These are phyloP conservation scores for Talaromyces sp. DNA, from an alignment of 2,329 filamentous ascomycete genomes.

Conservation along the genomic window DNA sequence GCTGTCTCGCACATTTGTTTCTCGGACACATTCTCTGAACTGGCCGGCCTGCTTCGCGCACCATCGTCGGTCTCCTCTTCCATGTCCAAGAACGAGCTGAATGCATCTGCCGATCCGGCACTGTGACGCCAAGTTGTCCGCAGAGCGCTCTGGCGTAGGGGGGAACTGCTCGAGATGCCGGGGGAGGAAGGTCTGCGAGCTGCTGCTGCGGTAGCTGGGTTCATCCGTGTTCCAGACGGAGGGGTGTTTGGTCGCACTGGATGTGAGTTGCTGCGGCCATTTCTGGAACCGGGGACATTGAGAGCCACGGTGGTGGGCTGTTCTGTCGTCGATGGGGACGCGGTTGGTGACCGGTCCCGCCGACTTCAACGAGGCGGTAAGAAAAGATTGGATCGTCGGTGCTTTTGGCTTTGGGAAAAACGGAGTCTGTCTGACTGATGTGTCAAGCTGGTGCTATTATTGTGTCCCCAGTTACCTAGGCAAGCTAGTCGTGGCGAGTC, in stretches of 20 bases:
- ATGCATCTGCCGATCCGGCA: conserved; percentile 37
- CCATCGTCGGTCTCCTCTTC: conserved; percentile 39
- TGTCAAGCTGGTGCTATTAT: conserved; percentile 1
- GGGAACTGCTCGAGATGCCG: conserved; percentile 28
- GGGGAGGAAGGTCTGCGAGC: conserved; percentile 28
- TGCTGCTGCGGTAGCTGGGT: conserved; percentile 17
- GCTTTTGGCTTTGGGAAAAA: background rate
- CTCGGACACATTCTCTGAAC: conserved; percentile 9
- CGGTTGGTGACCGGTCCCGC: conserved; percentile 33
- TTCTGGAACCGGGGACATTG: conserved; percentile 44
- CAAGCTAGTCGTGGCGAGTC: background rate
- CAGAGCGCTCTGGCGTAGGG: conserved; percentile 32
- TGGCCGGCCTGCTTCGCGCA: conserved; percentile 12
- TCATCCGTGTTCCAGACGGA: conserved; percentile 35
- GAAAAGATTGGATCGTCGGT: background rate
- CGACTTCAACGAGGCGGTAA: conserved; percentile 23
- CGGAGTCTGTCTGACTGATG: conserved; percentile 7
- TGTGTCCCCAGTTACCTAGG: background rate
- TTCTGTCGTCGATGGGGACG: conserved; percentile 29
- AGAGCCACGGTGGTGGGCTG: conserved; percentile 25
- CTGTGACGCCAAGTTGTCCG: conserved; percentile 39
- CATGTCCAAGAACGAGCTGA: conserved; percentile 43
- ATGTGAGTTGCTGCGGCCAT: conserved; percentile 49
- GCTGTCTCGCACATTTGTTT: conserved; percentile 22
- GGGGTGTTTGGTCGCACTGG: conserved; percentile 48